A percentile compares a stretch with the other conserved stretches of the same genome.
These are phyloP conservation scores for Thalassiosira exigua DNA, from an alignment of 352 stramenopile genomes.

Conservation along the genomic window DNA sequence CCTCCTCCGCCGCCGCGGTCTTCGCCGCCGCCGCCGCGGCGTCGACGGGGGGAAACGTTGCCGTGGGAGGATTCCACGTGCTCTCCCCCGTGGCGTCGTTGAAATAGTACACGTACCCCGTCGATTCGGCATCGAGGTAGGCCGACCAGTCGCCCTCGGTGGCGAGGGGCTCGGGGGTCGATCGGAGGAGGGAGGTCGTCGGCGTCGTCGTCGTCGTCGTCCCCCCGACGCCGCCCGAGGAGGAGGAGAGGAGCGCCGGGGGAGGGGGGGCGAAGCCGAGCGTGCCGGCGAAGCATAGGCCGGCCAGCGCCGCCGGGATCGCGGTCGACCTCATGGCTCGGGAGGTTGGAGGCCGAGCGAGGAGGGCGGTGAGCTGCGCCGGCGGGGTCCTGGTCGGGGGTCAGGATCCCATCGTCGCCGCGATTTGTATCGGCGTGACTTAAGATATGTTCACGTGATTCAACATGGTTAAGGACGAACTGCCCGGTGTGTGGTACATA, in stretches of 20 bases:
- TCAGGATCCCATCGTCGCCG: no score
- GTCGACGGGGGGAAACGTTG: constrained; percentile 69
- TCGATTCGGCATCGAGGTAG: constrained; percentile 78
- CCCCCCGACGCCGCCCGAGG: no score
- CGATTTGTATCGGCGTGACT: no score
- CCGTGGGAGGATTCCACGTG: constrained; percentile 74
- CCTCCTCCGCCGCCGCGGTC: constrained; percentile 9
- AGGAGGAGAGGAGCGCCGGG: no score
- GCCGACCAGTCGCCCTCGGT: constrained; percentile 77
- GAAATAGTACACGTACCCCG: constrained; percentile 83
- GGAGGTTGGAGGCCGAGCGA: no score
- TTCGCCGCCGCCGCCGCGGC: neutral
- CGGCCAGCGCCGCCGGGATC: neutral
- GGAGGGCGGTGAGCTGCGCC: no score
- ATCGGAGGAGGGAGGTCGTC: neutral
- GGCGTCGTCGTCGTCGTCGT: neutral
- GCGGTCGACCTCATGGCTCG: no score
- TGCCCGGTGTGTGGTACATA: no score
- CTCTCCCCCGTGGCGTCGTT: constrained; percentile 77
- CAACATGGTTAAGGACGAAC: no score
- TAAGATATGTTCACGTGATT: no score
- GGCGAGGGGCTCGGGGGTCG: constrained; percentile 61
- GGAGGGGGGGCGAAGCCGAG: neutral
- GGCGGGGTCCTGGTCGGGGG: no score
- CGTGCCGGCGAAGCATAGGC: neutral